These are phyloP conservation scores for Themeda triandra DNA, from an alignment of 176 grass and related monocot species.

Conservation along the genomic window DNA sequence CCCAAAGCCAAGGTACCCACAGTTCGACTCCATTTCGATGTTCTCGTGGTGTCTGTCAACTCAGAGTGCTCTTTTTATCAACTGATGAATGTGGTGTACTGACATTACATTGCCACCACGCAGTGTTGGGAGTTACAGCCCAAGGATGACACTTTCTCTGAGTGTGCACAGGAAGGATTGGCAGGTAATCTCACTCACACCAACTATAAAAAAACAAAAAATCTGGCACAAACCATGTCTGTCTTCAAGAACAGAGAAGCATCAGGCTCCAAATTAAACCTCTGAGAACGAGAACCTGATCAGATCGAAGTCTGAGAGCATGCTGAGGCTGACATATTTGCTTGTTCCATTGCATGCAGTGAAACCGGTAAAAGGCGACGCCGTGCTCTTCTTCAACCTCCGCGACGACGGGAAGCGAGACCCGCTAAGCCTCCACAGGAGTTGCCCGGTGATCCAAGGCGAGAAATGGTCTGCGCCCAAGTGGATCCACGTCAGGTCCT, in stretches of 20 bases:
- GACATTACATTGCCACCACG: background rate
- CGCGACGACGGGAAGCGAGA: constrained; percentile 28
- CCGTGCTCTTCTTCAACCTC: constrained; percentile 60
- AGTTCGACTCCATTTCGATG: no score
- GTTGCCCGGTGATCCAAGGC: constrained; percentile 59
- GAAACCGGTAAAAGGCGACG: constrained; percentile 57
- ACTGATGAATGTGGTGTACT: no score
- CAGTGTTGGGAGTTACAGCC: constrained; percentile 40
- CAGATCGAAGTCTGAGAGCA: background rate
- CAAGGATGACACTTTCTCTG: constrained; percentile 52
- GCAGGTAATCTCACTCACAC: constrained; percentile 32
- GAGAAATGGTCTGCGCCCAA: constrained; percentile 69
- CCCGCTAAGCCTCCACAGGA: constrained; percentile 49
- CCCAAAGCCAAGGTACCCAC: constrained; percentile 44
- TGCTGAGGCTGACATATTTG: background rate
- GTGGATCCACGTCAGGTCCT: constrained; percentile 52
- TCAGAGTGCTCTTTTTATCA: no score
- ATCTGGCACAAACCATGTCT: background rate
- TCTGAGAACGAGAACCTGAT: no score
- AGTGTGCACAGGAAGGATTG: constrained; percentile 45
- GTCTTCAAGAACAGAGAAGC: background rate
- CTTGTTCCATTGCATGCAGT: constrained; percentile 34
- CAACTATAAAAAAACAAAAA: background rate
- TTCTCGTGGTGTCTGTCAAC: no score
- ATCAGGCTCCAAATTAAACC: background rate